Conservation (phyloP, 495 filamentous ascomycete species). For the Penicillium manginii region DNA sequence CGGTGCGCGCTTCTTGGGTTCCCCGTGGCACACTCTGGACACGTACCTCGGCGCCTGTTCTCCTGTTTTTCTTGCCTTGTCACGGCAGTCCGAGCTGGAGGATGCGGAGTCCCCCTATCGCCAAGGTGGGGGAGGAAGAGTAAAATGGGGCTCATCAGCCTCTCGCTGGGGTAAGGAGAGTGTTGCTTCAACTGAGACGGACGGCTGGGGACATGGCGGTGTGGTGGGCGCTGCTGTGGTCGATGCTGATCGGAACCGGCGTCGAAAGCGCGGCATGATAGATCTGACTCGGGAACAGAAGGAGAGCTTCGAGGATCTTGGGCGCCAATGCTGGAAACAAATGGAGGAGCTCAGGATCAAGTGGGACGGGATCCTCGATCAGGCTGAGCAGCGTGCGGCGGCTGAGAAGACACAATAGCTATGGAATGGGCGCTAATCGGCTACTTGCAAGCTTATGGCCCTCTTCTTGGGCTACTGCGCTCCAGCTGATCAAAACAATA, state of each 20-base stretch:
- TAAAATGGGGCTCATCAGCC: constrained; percentile 84
- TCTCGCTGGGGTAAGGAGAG: constrained; percentile 59
- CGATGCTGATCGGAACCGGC: constrained; percentile 49
- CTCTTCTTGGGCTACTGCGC: neutral
- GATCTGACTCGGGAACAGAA: constrained; percentile 66
- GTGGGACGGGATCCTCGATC: constrained; percentile 72
- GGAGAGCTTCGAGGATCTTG: constrained; percentile 74
- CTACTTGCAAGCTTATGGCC: neutral
- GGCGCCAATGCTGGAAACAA: constrained; percentile 72
- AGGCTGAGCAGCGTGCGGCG: constrained; percentile 28
- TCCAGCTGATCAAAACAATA: neutral
- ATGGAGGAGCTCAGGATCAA: constrained; percentile 80
- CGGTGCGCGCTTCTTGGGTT: constrained; percentile 76
- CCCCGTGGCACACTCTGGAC: constrained; percentile 80
- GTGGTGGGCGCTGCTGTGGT: constrained; percentile 55
- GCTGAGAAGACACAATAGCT: constrained; percentile 8
- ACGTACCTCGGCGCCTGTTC: constrained; percentile 78
- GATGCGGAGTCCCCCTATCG: constrained; percentile 54
- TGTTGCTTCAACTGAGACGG: constrained; percentile 73
- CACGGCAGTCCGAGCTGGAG: constrained; percentile 67
- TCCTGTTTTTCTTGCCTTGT: constrained; percentile 77
- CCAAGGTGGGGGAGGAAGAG: constrained; percentile 52
- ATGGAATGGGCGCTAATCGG: neutral
- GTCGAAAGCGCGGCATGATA: constrained; percentile 57
- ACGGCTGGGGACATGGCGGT: constrained; percentile 85